A percentile compares a stretch with the other conserved stretches of the same genome.
These are phyloP conservation scores for Pichia terricola DNA, from an alignment of 1,139 yeast species.

Conservation along the genomic window DNA sequence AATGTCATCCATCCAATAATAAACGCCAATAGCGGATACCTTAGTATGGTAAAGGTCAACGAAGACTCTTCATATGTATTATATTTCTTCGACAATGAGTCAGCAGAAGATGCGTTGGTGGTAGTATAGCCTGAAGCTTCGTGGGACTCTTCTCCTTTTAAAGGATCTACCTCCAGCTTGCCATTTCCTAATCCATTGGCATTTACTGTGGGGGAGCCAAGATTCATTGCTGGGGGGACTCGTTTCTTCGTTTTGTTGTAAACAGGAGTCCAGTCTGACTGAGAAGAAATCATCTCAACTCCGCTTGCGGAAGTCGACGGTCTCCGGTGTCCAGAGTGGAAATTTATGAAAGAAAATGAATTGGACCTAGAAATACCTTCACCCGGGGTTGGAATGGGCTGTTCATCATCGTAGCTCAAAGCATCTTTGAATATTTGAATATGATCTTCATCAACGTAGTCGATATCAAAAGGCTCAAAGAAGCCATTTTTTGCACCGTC, in stretches of 20 bases:
- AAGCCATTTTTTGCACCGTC: not conserved
- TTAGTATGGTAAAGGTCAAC: slow-evolving; percentile 40
- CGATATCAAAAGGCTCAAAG: slow-evolving; percentile 12
- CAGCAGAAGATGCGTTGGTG: slow-evolving; percentile 11
- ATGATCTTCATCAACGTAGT: slow-evolving; percentile 26
- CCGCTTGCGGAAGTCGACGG: not conserved
- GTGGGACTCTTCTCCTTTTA: not conserved
- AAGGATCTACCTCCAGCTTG: not conserved
- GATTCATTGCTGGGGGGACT: slow-evolving; percentile 6
- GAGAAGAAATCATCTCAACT: slow-evolving; percentile 41
- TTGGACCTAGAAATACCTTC: slow-evolving; percentile 9
- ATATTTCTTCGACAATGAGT: slow-evolving; percentile 8
- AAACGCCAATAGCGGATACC: slow-evolving; percentile 56
- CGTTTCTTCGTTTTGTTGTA: slow-evolving; percentile 23
- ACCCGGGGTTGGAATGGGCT: not conserved
- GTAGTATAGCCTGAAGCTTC: not conserved
- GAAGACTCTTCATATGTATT: slow-evolving; percentile 31
- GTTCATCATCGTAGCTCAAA: slow-evolving; percentile 25
- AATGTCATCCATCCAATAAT: slow-evolving; percentile 46
- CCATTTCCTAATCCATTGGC: not conserved
- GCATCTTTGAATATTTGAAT: slow-evolving; percentile 32
- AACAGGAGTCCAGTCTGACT: slow-evolving; percentile 64
- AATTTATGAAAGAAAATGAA: not conserved
- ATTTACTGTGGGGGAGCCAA: not conserved
- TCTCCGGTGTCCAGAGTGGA: not conserved